phyloP scores from a whole-genome alignment of 2,329 filamentous ascomycete species.

The Fusarium udum region DNA sequence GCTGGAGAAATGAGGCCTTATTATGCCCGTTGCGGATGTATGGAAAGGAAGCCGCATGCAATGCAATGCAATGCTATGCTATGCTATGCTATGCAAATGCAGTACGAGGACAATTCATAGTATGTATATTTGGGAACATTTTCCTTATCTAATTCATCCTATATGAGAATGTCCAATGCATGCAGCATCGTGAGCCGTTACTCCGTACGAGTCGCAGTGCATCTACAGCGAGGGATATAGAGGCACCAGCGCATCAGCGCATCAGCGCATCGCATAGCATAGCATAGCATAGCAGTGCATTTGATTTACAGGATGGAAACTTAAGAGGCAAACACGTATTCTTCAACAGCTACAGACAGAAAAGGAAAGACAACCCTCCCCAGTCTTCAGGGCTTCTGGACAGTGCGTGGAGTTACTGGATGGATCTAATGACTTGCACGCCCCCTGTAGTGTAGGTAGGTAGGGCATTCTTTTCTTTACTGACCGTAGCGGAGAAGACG shows the following conservation, averaged over 20 bases:
- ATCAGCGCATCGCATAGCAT: background rate
- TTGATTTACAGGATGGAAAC: background rate
- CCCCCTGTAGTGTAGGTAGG: background rate
- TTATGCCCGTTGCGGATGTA: conserved; percentile 12
- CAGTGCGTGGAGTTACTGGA: conserved; percentile 23
- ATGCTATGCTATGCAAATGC: conserved; percentile 20
- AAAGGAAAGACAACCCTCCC: background rate
- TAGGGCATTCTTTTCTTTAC: background rate
- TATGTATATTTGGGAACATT: background rate
- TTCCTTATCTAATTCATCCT: conserved; percentile 6
- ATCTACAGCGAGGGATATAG: conserved; percentile 14
- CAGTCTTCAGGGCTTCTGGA: conserved; percentile 1
- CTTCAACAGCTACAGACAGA: background rate
- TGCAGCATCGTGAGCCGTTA: background rate
- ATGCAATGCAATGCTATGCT: background rate
- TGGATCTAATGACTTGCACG: conserved; percentile 18
- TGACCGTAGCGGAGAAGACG: conserved; percentile 6
- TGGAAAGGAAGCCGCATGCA: conserved; percentile 10
- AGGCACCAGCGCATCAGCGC: conserved; percentile 27
- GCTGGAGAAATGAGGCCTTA: conserved; percentile 20
- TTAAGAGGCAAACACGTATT: conserved; percentile 36
- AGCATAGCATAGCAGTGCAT: background rate
- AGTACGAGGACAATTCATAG: conserved; percentile 23
- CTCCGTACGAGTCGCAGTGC: conserved; percentile 21
- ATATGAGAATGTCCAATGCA: background rate